Percentiles rank a stretch among this genome's conserved stretches.
phyloP scores from a whole-genome alignment of 495 filamentous ascomycete genomes.

The Penicillium maclennaniae region DNA sequence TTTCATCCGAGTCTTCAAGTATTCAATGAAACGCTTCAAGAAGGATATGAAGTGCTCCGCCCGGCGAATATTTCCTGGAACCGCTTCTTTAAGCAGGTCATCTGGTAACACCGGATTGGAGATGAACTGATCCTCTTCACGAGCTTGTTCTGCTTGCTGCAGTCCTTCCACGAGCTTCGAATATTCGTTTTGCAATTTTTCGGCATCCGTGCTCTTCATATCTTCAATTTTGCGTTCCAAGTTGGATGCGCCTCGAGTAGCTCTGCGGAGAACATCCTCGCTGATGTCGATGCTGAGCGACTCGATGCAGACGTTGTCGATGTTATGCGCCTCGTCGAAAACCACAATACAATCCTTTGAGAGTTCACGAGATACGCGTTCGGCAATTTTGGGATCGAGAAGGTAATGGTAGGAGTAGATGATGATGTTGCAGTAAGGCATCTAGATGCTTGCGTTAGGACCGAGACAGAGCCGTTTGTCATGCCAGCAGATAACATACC shows the following conservation, averaged over 20 bases:
- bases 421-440: slow-evolving; percentile 98
- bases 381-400: slow-evolving; percentile 95
- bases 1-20: slow-evolving; percentile 98
- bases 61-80: slow-evolving; percentile 92
- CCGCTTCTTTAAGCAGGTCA: slow-evolving; percentile 66
- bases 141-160: slow-evolving; percentile 77
- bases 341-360: slow-evolving; percentile 99
- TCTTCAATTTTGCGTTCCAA: slow-evolving; percentile 85
- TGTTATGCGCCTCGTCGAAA: slow-evolving; percentile 98
- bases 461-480: background rate
- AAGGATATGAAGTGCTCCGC: slow-evolving; percentile 97
- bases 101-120: slow-evolving; percentile 65
- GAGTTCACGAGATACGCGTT: slow-evolving; percentile 91
- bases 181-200: slow-evolving; percentile 93
- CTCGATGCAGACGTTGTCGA: slow-evolving; percentile 99
- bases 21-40: slow-evolving; percentile 94
- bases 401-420: slow-evolving; percentile 99
- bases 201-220: slow-evolving; percentile 87
- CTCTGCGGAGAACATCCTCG: slow-evolving; percentile 86
- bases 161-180: slow-evolving; percentile 92
- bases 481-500: slow-evolving; percentile 48
- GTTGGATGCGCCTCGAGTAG: slow-evolving; percentile 82
- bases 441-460: slow-evolving; percentile 46
- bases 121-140: slow-evolving; percentile 95
- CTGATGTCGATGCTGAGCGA: slow-evolving; percentile 95